Evolutionary conservation across 495 filamentous ascomycete species (phyloP), one percentile per base, ranked within the genome.

Genomic region (Staphylotrichum longicolle): DNA sequence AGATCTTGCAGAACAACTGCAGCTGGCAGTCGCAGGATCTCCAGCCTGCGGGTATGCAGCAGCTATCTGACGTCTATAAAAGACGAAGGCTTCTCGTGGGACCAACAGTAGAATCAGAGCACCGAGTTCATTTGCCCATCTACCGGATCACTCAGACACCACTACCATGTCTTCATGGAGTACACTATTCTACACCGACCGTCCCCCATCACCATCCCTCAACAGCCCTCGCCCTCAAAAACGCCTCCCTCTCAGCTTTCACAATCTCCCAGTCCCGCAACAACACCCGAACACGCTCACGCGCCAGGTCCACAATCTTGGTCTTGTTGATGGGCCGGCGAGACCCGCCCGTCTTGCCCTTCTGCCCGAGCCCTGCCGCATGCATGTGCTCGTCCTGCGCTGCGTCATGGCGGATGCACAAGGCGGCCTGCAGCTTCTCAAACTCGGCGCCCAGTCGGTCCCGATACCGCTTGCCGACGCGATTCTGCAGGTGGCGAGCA

Each of bases 381-480:
- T 27, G 20, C 20, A 27, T 27, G 20, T 27, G 20, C 20, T 27
- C 20, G 20, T 27, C 20, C 20, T 27, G 20, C 20, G 20, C 20
- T 3, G 14, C 49, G 30, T 56, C 35, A 10, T 45, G 41, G 8
- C 8, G 32, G 34, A 57, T 10, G 11, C 35, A 61, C 49, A 72
- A 49, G 2, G 61, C 55, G 7, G 48, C 54, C 15, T 69, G 66
- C 55, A 74, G 60, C 5, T 14, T 58, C 41, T 72, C 67, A 41
- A 73, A 74, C 40, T 72, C 60, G 20, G 61, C 58, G 56, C 64
- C 71, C 7, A 72, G 66, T 46, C 70, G 67, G 57, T 66, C 68
- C 15, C 72, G 69, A 54, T 74, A 74, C 32, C 70, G 62, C 51
- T 68, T 70, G 51, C 74, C 72, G 54, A 72, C 67, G 57, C 50